A percentile compares a stretch with the other conserved stretches of the same genome.
These are phyloP conservation scores for Globisporangium radiosum DNA, from an alignment of 352 stramenopile genomes.

Conservation along the genomic window DNA sequence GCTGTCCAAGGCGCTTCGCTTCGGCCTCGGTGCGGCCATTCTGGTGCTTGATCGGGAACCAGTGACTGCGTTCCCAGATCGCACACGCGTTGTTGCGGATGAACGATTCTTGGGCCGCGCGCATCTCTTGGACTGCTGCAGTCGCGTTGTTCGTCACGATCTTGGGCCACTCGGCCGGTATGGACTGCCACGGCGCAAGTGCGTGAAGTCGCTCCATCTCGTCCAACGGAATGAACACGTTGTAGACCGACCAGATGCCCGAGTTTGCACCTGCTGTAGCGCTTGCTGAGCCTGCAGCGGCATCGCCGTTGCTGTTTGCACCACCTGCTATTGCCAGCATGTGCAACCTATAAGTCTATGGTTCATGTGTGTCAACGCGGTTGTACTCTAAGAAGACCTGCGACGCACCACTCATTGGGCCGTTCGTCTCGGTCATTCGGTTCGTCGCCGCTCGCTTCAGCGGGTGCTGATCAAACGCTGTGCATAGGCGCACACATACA, in stretches of 20 bases:
- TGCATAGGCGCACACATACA: not conserved
- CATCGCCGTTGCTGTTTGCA: not conserved
- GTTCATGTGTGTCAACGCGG: too few species aligned
- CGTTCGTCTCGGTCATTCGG: not conserved
- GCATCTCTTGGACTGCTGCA: slow-evolving; percentile 15
- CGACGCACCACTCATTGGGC: not conserved
- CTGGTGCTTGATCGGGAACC: slow-evolving; percentile 45
- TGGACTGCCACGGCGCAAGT: slow-evolving; percentile 10
- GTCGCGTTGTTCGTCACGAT: slow-evolving; percentile 15
- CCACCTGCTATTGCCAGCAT: not conserved
- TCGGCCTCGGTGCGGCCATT: slow-evolving; percentile 25
- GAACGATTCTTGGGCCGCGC: slow-evolving; percentile 25
- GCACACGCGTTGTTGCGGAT: slow-evolving; percentile 24
- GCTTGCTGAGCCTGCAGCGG: not conserved
- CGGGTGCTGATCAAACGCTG: not conserved
- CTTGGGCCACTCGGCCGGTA: slow-evolving; percentile 18
- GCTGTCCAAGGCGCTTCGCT: slow-evolving; percentile 18
- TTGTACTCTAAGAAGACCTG: too few species aligned
- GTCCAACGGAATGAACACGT: slow-evolving; percentile 16
- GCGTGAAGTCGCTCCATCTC: slow-evolving; percentile 15
- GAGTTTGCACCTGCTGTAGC: not conserved
- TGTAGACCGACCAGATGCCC: slow-evolving; percentile 9
- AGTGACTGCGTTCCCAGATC: slow-evolving; percentile 43
- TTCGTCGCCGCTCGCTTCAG: slow-evolving; percentile 2
- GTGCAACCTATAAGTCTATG: too few species aligned